phyloP scores from a whole-genome alignment of 2,329 filamentous ascomycete species.

The Neofusicoccum sp. region DNA sequence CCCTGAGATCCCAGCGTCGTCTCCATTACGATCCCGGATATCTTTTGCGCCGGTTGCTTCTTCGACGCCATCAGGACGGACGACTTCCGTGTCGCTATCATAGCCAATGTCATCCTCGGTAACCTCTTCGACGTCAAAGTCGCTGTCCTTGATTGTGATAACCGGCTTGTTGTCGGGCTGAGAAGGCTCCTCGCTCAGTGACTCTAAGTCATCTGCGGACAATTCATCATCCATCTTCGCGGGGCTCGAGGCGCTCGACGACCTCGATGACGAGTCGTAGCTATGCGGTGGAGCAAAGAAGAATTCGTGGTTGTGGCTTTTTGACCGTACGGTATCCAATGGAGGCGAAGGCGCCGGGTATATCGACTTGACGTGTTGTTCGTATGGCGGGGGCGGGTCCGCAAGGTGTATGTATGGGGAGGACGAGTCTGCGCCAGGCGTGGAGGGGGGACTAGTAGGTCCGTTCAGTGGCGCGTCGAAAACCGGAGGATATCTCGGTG shows the following conservation, averaged over 20 bases:
- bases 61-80: conserved; percentile 45
- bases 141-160: conserved; percentile 27
- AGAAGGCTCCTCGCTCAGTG: conserved; percentile 22
- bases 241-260: conserved; percentile 37
- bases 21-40: conserved; percentile 25
- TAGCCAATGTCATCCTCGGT: conserved; percentile 33
- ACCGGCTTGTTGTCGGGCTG: conserved; percentile 20
- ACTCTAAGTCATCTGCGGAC: conserved; percentile 27
- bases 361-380: conserved; percentile 33
- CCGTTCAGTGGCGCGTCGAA: conserved; percentile 30
- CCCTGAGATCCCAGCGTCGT: conserved; percentile 32
- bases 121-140: conserved; percentile 46
- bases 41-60: conserved; percentile 40
- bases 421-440: conserved; percentile 27
- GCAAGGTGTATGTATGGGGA: conserved; percentile 20
- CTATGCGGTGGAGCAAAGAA: conserved; percentile 37
- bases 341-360: conserved; percentile 36
- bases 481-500: conserved; percentile 29
- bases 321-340: conserved; percentile 38
- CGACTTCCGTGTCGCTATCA: conserved; percentile 42
- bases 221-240: conserved; percentile 34
- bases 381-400: conserved; percentile 33
- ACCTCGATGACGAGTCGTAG: conserved; percentile 34
- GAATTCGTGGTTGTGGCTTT: conserved; percentile 34
- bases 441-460: conserved; percentile 38